Percentiles rank a stretch among this genome's conserved stretches.
Conservation (phyloP, 2,329 filamentous ascomycete species). For the Plenodomus biglobosus region DNA sequence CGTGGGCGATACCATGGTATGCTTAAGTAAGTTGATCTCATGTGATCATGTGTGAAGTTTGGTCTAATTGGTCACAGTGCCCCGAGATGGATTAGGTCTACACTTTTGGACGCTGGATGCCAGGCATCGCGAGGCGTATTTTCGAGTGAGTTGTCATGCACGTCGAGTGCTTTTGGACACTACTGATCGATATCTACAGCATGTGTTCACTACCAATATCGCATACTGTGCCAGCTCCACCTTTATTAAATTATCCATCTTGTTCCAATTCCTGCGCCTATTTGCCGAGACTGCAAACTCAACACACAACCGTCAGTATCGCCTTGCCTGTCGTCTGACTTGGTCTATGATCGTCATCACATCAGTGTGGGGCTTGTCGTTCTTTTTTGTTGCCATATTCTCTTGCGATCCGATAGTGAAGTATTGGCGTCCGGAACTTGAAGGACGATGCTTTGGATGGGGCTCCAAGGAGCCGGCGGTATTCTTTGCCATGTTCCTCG, state of each 20-base stretch:
- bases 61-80: conserved; percentile 27
- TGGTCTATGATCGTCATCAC: conserved; percentile 25
- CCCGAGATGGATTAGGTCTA: conserved; percentile 35
- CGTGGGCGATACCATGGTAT: conserved; percentile 33
- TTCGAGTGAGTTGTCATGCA: conserved; percentile 26
- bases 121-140: conserved; percentile 23
- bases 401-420: conserved; percentile 33
- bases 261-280: conserved; percentile 43
- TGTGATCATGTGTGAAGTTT: not conserved
- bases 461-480: conserved; percentile 33
- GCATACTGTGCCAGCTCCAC: conserved; percentile 36
- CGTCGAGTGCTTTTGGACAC: not conserved
- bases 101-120: conserved; percentile 33
- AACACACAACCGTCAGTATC: conserved; percentile 9
- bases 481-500: conserved; percentile 34
- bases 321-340: conserved; percentile 20
- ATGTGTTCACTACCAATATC: conserved; percentile 36
- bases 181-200: conserved; percentile 12
- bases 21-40: conserved; percentile 29
- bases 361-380: conserved; percentile 35
- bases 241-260: conserved; percentile 43
- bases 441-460: conserved; percentile 39
- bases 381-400: conserved; percentile 36
- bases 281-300: conserved; percentile 28
- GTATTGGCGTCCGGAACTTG: conserved; percentile 28